Percentiles rank a stretch among this genome's conserved stretches.
These are phyloP conservation scores for Penicillium robsamsonii DNA, from an alignment of 495 filamentous ascomycete species.

Conservation along the genomic window DNA sequence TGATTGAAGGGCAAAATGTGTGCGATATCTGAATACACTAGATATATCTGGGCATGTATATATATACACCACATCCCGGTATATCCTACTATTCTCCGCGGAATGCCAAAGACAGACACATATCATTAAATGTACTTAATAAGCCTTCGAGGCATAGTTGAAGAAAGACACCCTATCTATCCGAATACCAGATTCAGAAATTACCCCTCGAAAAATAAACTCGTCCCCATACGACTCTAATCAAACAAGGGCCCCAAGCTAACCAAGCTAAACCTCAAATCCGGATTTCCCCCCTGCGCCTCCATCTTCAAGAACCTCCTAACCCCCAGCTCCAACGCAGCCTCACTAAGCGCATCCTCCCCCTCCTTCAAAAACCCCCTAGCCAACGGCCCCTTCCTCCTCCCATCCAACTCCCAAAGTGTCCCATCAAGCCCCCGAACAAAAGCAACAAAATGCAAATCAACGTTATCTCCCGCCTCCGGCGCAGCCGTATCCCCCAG, in stretches of 20 bases:
- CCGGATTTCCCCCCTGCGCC: slow-evolving; percentile 51
- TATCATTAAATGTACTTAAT: background rate
- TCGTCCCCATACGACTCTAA: slow-evolving; percentile 25
- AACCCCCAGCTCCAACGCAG: slow-evolving; percentile 59
- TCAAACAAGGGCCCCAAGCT: slow-evolving; percentile 66
- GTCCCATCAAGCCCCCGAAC: slow-evolving; percentile 68
- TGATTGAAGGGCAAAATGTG: background rate
- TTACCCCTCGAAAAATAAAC: background rate
- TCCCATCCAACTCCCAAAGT: slow-evolving; percentile 84
- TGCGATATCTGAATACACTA: background rate
- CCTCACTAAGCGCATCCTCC: slow-evolving; percentile 70
- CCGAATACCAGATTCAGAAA: background rate
- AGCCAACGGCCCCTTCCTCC: slow-evolving; percentile 66
- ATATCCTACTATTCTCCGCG: background rate
- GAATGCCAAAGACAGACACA: background rate
- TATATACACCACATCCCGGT: background rate
- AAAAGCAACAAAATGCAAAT: slow-evolving; percentile 84
- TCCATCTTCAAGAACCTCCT: slow-evolving; percentile 63
- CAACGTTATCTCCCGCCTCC: slow-evolving; percentile 62
- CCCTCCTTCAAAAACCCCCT: slow-evolving; percentile 51
- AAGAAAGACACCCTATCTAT: background rate
- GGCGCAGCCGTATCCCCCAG: slow-evolving; percentile 74
- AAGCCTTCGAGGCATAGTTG: background rate
- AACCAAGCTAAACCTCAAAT: slow-evolving; percentile 74
- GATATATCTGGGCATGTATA: background rate